A percentile compares a stretch with the other conserved stretches of the same genome.
Conservation (phyloP, 2,329 filamentous ascomycete genomes). For the Chaetomium sp. region DNA sequence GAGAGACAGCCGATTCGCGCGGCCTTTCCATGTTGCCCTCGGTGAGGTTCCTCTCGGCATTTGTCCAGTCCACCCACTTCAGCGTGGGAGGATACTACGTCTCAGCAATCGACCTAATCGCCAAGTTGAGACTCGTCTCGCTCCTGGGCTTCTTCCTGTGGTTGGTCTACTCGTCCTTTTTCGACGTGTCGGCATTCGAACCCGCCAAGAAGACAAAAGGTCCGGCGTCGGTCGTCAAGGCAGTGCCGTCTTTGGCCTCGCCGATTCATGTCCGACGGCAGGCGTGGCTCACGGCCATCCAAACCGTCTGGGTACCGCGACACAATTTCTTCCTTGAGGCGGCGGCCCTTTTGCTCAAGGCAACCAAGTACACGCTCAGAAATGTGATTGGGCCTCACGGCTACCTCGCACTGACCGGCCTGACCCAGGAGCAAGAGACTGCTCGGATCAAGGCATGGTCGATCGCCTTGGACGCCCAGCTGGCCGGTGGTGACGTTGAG, state of each 20-base stretch:
- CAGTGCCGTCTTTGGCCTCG: conserved; percentile 67
- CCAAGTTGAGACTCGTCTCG: conserved; percentile 48
- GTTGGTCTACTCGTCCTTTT: conserved; percentile 49
- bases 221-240: conserved; percentile 35
- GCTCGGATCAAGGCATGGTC: conserved; percentile 87
- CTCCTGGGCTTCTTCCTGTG: conserved; percentile 49
- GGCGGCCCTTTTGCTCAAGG: conserved; percentile 72
- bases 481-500: conserved; percentile 83
- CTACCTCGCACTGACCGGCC: conserved; percentile 73
- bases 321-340: conserved; percentile 83
- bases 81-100: conserved; percentile 49
- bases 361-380: conserved; percentile 71
- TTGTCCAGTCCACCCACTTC: conserved; percentile 44
- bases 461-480: conserved; percentile 86
- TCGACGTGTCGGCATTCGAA: conserved; percentile 46
- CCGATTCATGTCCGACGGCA: conserved; percentile 79
- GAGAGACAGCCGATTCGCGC: conserved; percentile 56
- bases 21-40: conserved; percentile 62
- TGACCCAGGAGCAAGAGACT: conserved; percentile 76
- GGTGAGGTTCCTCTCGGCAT: conserved; percentile 42
- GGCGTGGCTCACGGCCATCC: conserved; percentile 88
- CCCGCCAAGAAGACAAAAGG: conserved; percentile 36
- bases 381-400: conserved; percentile 69
- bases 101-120: conserved; percentile 38
- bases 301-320: conserved; percentile 84